Conservation (phyloP, 2,329 filamentous ascomycete species). For the Pyricularia sp. region DNA sequence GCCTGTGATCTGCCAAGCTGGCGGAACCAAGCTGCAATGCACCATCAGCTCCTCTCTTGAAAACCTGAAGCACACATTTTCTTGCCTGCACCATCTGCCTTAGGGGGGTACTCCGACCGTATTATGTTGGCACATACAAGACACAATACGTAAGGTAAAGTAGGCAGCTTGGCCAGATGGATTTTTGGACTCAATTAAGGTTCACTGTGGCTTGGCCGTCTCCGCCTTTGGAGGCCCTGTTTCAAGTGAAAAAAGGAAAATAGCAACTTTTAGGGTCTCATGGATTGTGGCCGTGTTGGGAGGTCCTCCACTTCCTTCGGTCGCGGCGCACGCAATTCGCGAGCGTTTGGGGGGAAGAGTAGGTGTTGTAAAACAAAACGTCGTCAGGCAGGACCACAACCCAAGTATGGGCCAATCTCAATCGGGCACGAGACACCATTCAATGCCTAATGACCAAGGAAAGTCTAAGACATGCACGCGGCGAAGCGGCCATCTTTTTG, state of each 20-base stretch:
- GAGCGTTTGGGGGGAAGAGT: background rate
- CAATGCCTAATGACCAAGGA: conserved; percentile 22
- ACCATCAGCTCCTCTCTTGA: background rate
- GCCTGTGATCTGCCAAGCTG: background rate
- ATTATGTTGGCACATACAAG: background rate
- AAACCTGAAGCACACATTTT: background rate
- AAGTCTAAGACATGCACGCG: conserved; percentile 32
- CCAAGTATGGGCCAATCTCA: conserved; percentile 19
- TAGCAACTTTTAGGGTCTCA: background rate
- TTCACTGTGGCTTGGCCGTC: background rate
- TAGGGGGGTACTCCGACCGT: background rate
- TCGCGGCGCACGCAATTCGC: background rate
- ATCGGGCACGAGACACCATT: conserved; percentile 28
- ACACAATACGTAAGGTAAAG: background rate
- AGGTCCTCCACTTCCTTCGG: background rate
- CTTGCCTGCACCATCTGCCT: background rate
- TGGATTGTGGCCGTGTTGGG: background rate
- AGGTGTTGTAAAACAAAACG: background rate
- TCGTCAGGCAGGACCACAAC: background rate
- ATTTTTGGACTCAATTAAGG: background rate
- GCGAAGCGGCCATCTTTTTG: conserved; percentile 23
- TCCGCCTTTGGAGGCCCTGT: background rate
- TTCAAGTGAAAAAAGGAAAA: background rate
- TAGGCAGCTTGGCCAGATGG: no score
- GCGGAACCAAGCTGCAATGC: background rate